Evolutionary conservation across 2,329 filamentous ascomycete genomes (phyloP).

Genomic region (Sphaerulina vaccinii): DNA sequence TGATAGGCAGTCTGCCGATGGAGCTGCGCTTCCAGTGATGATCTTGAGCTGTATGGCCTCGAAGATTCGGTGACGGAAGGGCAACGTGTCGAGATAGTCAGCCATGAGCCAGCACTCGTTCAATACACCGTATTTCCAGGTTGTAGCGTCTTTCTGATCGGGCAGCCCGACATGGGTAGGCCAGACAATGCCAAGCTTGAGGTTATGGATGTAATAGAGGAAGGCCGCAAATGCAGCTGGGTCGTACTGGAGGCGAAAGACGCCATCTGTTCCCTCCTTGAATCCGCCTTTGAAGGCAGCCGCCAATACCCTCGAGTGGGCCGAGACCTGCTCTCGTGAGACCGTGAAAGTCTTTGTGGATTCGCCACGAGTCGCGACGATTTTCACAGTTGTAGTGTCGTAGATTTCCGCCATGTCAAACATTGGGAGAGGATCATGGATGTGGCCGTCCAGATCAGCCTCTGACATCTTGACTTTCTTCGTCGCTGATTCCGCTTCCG

Average conservation of each 20-base stretch:
- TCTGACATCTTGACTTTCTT: too few species aligned
- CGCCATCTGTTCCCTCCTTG: not conserved
- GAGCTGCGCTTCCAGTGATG: not conserved
- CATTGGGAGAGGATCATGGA: too few species aligned
- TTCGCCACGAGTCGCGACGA: not conserved
- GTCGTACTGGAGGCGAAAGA: not conserved
- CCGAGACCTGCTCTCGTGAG: slow-evolving; percentile 1
- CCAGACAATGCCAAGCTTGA: not conserved
- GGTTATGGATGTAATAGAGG: slow-evolving; percentile 1
- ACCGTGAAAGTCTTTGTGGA: not conserved
- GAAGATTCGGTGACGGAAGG: not conserved
- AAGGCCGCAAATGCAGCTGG: slow-evolving; percentile 1
- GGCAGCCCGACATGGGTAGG: not conserved
- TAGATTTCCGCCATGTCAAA: slow-evolving; percentile 5
- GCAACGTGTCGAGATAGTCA: slow-evolving; percentile 2
- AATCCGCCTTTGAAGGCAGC: not conserved
- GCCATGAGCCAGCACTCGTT: not conserved
- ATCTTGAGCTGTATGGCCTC: slow-evolving; percentile 1
- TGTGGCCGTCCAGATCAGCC: too few species aligned
- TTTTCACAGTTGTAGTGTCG: not conserved
- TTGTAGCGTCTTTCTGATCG: not conserved
- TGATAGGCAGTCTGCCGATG: not conserved
- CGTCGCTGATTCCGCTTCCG: too few species aligned
- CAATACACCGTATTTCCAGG: not conserved
- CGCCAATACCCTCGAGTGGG: not conserved